Percentiles rank a stretch among this genome's conserved stretches.
These are phyloP conservation scores for Penicillium rolfsii DNA, from an alignment of 2,329 filamentous ascomycete species.

Conservation along the genomic window DNA sequence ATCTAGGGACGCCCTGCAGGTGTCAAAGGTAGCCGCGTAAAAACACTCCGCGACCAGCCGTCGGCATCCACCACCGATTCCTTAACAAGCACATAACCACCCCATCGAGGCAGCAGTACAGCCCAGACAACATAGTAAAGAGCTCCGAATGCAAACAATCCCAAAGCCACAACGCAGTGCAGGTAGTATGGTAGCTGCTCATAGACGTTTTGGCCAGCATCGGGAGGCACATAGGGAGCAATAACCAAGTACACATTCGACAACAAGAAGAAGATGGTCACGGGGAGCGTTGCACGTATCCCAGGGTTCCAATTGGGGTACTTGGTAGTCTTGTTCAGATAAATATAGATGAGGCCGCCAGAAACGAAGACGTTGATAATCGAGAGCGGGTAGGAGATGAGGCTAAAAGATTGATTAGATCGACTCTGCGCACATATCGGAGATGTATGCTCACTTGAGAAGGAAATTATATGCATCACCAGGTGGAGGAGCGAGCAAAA, in stretches of 20 bases:
- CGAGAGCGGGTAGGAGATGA: constrained; percentile 47
- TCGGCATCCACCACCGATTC: constrained; percentile 61
- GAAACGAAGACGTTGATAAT: constrained; percentile 58
- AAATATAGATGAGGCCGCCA: constrained; percentile 53
- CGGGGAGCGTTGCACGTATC: constrained; percentile 54
- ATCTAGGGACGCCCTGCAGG: neutral
- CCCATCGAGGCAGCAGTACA: constrained; percentile 49
- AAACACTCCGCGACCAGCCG: constrained; percentile 65
- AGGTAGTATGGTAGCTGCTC: constrained; percentile 57
- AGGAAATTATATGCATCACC: constrained; percentile 70
- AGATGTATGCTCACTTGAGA: constrained; percentile 40
- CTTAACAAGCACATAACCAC: constrained; percentile 58
- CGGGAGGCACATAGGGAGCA: constrained; percentile 57
- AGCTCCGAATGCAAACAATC: constrained; percentile 54
- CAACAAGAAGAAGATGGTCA: constrained; percentile 57
- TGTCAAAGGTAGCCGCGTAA: constrained; percentile 49
- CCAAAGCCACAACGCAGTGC: constrained; percentile 58
- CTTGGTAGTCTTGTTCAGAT: constrained; percentile 41
- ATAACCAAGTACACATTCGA: constrained; percentile 58
- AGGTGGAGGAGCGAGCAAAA: constrained; percentile 68
- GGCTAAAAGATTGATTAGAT: constrained; percentile 25
- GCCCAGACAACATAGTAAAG: constrained; percentile 59
- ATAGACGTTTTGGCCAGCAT: constrained; percentile 55
- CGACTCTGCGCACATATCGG: neutral
- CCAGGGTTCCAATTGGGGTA: constrained; percentile 55